phyloP scores from a whole-genome alignment of 306 rosid genomes.

The Carpinus fangiana region DNA sequence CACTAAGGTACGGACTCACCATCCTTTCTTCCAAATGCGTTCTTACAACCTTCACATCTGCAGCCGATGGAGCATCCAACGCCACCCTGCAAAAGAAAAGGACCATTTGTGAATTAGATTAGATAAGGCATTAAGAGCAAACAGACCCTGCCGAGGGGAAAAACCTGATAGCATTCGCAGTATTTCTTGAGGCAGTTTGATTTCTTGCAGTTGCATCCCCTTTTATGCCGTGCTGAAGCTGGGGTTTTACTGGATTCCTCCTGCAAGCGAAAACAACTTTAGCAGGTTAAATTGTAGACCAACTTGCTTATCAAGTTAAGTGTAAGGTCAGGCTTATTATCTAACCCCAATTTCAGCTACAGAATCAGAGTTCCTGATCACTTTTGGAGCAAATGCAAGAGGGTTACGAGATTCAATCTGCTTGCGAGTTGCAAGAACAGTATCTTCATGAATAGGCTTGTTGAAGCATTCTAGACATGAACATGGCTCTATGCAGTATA shows the following conservation, averaged over 20 bases:
- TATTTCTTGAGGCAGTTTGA: conserved; percentile 82
- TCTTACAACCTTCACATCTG: conserved; percentile 89
- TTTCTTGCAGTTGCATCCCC: conserved; percentile 95
- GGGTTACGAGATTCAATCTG: conserved; percentile 90
- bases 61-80: conserved; percentile 86
- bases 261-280: conserved; percentile 39
- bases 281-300: conserved; percentile 6
- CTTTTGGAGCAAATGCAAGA: conserved; percentile 97
- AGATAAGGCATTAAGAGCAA: conserved; percentile 13
- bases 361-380: conserved; percentile 60
- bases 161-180: conserved; percentile 93
- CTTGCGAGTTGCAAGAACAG: conserved; percentile 76
- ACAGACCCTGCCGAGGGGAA: conserved; percentile 12
- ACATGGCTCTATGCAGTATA: conserved; percentile 86
- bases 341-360: conserved; percentile 72
- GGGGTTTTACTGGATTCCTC: conserved; percentile 81
- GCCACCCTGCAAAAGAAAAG: conserved; percentile 63
- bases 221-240: conserved; percentile 78
- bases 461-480: conserved; percentile 83
- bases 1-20: conserved; percentile 50
- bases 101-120: conserved; percentile 34
- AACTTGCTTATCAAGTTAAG: conserved; percentile 14
- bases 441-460: conserved; percentile 77
- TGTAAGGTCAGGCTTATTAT: conserved; percentile 13
- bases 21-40: conserved; percentile 77